phyloP scores from a whole-genome alignment of 2,329 filamentous ascomycete genomes.

The Rhexocercosporidium sp. region DNA sequence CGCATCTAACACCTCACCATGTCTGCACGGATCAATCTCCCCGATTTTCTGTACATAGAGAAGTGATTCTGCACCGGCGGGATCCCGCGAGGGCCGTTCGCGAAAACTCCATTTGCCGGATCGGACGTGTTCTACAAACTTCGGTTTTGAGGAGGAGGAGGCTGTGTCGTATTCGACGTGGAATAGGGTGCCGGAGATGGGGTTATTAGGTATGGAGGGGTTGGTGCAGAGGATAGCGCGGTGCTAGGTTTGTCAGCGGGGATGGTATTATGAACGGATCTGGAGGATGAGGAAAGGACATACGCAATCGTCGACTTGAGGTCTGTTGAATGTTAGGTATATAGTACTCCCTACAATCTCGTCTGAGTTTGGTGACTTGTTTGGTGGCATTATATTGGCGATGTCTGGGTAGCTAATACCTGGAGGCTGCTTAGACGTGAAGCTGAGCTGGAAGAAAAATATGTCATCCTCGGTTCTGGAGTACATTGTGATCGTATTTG shows the following conservation, averaged over 20 bases:
- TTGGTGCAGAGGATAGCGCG: constrained; percentile 30
- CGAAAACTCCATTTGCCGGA: constrained; percentile 25
- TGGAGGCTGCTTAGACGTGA: background rate
- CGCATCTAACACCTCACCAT: constrained; percentile 15
- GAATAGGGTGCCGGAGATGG: constrained; percentile 32
- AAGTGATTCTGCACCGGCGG: background rate
- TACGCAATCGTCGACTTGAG: constrained; percentile 35
- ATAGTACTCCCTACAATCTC: constrained; percentile 31
- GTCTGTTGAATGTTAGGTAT: constrained; percentile 37
- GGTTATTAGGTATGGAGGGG: constrained; percentile 21
- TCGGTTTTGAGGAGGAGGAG: constrained; percentile 17
- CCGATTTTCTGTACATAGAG: constrained; percentile 15
- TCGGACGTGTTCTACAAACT: constrained; percentile 22
- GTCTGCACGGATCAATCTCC: constrained; percentile 25
- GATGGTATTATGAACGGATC: background rate
- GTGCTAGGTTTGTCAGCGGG: constrained; percentile 27
- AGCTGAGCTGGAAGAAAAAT: background rate
- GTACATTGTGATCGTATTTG: background rate
- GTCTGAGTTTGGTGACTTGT: constrained; percentile 11
- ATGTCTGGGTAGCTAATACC: background rate
- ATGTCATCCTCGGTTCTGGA: background rate
- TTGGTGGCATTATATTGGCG: background rate
- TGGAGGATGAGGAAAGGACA: background rate
- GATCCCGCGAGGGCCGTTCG: background rate
- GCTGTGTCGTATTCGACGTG: background rate